Conservation (phyloP, 768 basidiomycete species). For the Serendipita sp. region DNA sequence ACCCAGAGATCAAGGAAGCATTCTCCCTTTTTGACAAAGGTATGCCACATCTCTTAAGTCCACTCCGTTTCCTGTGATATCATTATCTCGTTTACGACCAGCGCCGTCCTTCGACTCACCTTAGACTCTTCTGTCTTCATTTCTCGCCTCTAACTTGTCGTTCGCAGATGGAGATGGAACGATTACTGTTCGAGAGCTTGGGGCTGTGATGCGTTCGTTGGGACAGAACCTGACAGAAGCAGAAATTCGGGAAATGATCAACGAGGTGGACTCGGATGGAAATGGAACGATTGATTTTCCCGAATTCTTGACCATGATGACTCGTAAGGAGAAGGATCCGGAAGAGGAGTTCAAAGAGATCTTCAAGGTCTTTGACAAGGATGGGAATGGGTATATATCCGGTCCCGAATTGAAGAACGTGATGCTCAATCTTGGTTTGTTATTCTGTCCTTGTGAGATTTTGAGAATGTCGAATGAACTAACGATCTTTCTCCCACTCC, state of each 20-base stretch:
- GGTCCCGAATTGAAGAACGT: conserved; percentile 76
- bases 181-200: conserved; percentile 80
- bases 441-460: not conserved
- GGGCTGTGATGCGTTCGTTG: conserved; percentile 84
- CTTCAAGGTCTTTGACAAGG: conserved; percentile 95
- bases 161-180: conserved; percentile 74
- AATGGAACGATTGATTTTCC: conserved; percentile 79
- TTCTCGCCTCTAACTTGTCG: not conserved
- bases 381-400: conserved; percentile 81
- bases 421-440: conserved; percentile 75
- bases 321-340: conserved; percentile 76
- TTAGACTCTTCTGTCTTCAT: not conserved
- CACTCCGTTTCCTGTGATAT: conserved; percentile 3
- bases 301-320: conserved; percentile 75
- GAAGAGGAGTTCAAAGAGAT: conserved; percentile 95
- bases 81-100: conserved; percentile 2
- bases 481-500: no score
- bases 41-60: conserved; percentile 21
- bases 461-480: not conserved
- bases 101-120: not conserved
- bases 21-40: conserved; percentile 75
- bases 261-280: conserved; percentile 80
- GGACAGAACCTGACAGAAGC: conserved; percentile 89
- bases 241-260: conserved; percentile 89
- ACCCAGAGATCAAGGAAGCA: conserved; percentile 30